phyloP scores from a whole-genome alignment of 1,284 basidiomycete genomes.

The Farysia itapuensis region DNA sequence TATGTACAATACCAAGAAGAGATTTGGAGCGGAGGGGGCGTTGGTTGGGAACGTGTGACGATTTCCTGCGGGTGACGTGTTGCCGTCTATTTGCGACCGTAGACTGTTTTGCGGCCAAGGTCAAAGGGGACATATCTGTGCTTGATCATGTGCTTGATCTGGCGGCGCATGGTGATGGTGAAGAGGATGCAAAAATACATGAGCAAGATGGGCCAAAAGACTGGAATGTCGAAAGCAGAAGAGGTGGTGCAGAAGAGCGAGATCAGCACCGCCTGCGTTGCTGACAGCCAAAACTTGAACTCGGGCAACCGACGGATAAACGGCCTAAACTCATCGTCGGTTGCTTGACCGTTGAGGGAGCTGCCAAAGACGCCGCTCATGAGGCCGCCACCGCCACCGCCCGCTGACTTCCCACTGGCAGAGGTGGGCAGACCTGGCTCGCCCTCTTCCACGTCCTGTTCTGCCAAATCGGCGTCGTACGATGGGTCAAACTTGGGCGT shows the following conservation, averaged over 20 bases:
- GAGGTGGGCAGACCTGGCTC: constrained; percentile 64
- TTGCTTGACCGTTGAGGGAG: constrained; percentile 61
- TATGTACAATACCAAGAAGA: too few relatives aligned
- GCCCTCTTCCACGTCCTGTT: constrained; percentile 93
- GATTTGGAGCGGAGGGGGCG: too few relatives aligned
- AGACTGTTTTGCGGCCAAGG: constrained; percentile 73
- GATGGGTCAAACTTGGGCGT: constrained; percentile 96
- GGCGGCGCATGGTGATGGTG: constrained; percentile 60
- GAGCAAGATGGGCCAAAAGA: constrained; percentile 96
- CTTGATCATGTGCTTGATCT: constrained; percentile 86
- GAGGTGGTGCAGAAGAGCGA: constrained; percentile 66
- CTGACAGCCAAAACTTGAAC: constrained; percentile 87
- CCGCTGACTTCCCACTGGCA: constrained; percentile 11
- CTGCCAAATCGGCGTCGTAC: constrained; percentile 84
- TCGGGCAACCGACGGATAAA: constrained; percentile 94
- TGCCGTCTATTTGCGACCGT: constrained; percentile 36
- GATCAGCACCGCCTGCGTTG: constrained; percentile 82
- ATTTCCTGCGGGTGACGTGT: too few relatives aligned
- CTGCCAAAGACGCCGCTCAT: constrained; percentile 59
- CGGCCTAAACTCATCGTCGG: constrained; percentile 64
- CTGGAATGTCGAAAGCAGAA: constrained; percentile 81
- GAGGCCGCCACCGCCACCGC: constrained; percentile 32
- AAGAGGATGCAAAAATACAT: constrained; percentile 68
- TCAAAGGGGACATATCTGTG: constrained; percentile 88
- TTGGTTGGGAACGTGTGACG: too few relatives aligned